These are phyloP conservation scores for Rhizopogon sp. DNA, from an alignment of 768 basidiomycete species.

Conservation along the genomic window DNA sequence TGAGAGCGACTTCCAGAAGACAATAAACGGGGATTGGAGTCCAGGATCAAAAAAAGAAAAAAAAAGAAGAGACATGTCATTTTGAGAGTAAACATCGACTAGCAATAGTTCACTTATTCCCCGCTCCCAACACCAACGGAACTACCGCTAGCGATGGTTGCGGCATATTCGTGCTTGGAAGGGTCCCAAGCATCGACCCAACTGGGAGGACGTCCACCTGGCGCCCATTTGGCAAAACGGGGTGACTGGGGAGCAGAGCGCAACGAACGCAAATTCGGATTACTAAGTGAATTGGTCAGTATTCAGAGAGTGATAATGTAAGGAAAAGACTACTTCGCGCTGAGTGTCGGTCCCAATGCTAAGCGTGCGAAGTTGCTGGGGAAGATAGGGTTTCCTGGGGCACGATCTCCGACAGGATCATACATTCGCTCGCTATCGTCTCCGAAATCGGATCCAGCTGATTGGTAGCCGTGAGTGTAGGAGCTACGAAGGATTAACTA, in stretches of 20 bases:
- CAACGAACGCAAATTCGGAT: constrained; percentile 18
- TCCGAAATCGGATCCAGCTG: constrained; percentile 16
- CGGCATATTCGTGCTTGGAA: constrained; percentile 38
- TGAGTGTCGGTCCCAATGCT: constrained; percentile 59
- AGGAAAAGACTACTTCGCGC: constrained; percentile 37
- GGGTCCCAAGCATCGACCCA: constrained; percentile 40
- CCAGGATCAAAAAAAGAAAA: not conserved
- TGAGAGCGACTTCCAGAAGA: too few species aligned
- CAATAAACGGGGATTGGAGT: not conserved
- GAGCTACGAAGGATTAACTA: constrained; percentile 6
- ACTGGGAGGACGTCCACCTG: constrained; percentile 26
- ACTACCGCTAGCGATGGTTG: constrained; percentile 35
- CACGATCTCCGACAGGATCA: constrained; percentile 55
- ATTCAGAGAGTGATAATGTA: not conserved
- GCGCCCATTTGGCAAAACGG: constrained; percentile 21
- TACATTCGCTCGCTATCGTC: constrained; percentile 32
- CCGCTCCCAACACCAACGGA: constrained; percentile 16
- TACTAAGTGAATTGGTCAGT: constrained; percentile 14
- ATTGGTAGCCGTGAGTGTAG: constrained; percentile 2
- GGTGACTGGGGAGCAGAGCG: constrained; percentile 4
- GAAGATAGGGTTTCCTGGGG: constrained; percentile 75
- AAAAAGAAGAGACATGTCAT: not conserved
- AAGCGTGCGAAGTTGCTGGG: constrained; percentile 75
- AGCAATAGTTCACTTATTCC: constrained; percentile 9
- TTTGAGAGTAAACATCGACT: not conserved